Evolutionary conservation across 1,284 basidiomycete genomes (phyloP).

Genomic region (Earliella scabrosa): DNA sequence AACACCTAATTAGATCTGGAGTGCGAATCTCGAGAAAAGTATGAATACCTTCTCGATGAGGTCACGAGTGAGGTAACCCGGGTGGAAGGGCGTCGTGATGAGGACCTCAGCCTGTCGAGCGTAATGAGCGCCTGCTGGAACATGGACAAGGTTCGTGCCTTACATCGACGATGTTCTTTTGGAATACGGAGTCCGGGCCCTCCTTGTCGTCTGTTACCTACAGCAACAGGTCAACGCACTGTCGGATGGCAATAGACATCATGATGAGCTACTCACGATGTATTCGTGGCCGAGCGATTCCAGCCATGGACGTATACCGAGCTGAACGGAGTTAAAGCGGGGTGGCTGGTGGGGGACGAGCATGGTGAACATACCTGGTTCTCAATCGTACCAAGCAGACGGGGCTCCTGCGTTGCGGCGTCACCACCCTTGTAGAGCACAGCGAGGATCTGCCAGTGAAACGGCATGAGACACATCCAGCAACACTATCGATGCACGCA

Average conservation of each 20-base stretch:
- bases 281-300: constrained; percentile 80
- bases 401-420: constrained; percentile 80
- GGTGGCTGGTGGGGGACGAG: too few species aligned
- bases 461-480: not conserved
- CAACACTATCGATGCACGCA: too few species aligned
- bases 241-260: not conserved
- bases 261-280: constrained; percentile 49
- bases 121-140: not conserved
- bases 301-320: constrained; percentile 77
- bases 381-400: constrained; percentile 89
- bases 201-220: constrained; percentile 90
- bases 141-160: constrained; percentile 35
- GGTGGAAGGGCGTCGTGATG: constrained; percentile 94
- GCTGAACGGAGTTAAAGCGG: constrained; percentile 41
- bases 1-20: not conserved
- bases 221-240: constrained; percentile 21
- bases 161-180: constrained; percentile 87
- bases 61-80: constrained; percentile 86
- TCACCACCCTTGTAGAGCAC: constrained; percentile 79
- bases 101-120: constrained; percentile 62
- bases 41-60: constrained; percentile 52
- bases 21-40: not conserved
- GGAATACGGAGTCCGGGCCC: constrained; percentile 83
- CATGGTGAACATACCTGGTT: constrained; percentile 61
- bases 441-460: constrained; percentile 66